Evolutionary conservation across 306 rosid genomes (phyloP).

Genomic region (Dryas alaskensis): DNA sequence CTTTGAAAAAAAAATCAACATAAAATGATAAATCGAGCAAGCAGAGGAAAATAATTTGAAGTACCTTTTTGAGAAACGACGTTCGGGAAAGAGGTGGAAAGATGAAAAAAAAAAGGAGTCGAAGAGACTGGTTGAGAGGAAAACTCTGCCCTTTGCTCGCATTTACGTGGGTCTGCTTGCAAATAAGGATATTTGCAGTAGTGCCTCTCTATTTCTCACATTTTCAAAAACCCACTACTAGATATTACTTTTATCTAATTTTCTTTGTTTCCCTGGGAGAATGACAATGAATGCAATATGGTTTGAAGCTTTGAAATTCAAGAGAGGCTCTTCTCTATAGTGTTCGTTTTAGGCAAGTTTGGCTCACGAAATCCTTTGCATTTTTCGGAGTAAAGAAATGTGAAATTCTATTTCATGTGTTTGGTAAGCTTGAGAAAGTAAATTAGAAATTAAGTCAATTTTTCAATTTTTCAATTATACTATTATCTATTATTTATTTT

Average conservation of each 20-base stretch:
- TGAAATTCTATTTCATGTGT: too few relatives aligned
- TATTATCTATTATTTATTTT: too few relatives aligned
- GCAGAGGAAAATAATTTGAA: conserved; percentile 13
- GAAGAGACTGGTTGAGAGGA: conserved; percentile 31
- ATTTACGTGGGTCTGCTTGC: conserved; percentile 1
- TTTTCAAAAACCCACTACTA: neutral
- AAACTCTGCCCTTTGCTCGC: conserved; percentile 31
- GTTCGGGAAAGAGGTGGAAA: conserved; percentile 25
- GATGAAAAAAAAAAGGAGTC: neutral
- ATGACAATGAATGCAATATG: too few relatives aligned
- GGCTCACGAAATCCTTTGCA: too few relatives aligned
- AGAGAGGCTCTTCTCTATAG: too few relatives aligned
- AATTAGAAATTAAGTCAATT: too few relatives aligned
- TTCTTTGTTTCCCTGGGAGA: too few relatives aligned
- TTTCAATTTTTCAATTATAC: too few relatives aligned
- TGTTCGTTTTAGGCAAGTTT: too few relatives aligned
- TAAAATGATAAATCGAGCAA: neutral
- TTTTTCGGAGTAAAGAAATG: too few relatives aligned
- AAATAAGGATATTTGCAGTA: neutral
- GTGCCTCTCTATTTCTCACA: neutral
- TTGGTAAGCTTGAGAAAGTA: too few relatives aligned
- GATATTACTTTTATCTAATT: neutral
- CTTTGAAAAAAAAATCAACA: neutral
- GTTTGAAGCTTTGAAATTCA: too few relatives aligned
- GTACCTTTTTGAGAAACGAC: conserved; percentile 34